Conservation (phyloP, 805 yeast species). For the Lipomyces japonicus region DNA sequence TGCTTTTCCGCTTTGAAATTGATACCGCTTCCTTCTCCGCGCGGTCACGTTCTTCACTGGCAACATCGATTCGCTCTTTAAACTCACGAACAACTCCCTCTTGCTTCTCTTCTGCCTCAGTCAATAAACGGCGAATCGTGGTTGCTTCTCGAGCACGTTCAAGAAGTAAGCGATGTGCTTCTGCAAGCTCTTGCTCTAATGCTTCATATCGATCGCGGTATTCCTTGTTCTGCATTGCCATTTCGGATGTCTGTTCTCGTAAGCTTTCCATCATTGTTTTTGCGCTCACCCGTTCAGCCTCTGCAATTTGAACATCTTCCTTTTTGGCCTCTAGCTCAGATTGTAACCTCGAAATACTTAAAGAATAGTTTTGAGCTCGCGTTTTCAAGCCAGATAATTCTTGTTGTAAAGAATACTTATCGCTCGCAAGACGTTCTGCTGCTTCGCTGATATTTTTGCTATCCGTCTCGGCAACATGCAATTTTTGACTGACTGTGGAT, state of each 20-base stretch:
- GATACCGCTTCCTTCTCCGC: conserved; percentile 53
- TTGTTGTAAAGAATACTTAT: conserved; percentile 35
- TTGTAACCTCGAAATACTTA: conserved; percentile 41
- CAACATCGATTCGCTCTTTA: conserved; percentile 47
- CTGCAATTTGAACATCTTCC: conserved; percentile 33
- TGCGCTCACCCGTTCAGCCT: conserved; percentile 37
- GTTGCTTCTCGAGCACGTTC: conserved; percentile 78
- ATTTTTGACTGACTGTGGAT: conserved; percentile 34
- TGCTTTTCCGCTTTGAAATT: conserved; percentile 51
- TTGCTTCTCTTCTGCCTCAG: conserved; percentile 63
- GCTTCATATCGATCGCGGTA: conserved; percentile 56
- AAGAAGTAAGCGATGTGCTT: conserved; percentile 64
- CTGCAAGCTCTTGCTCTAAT: conserved; percentile 78
- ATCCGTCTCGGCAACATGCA: conserved; percentile 26
- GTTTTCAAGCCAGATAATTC: conserved; percentile 41
- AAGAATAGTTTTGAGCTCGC: conserved; percentile 43
- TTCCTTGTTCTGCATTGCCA: conserved; percentile 64
- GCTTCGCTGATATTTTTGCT: conserved; percentile 7
- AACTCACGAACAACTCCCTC: conserved; percentile 53
- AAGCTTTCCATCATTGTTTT: conserved; percentile 46
- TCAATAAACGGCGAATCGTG: conserved; percentile 62
- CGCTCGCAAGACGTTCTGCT: conserved; percentile 36
- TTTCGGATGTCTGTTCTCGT: conserved; percentile 70
- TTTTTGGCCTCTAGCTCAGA: conserved; percentile 44
- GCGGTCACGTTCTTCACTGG: conserved; percentile 59